Percentiles rank a stretch among this genome's conserved stretches.
phyloP scores from a whole-genome alignment of 495 filamentous ascomycete species.

The Lichina pygmaea region DNA sequence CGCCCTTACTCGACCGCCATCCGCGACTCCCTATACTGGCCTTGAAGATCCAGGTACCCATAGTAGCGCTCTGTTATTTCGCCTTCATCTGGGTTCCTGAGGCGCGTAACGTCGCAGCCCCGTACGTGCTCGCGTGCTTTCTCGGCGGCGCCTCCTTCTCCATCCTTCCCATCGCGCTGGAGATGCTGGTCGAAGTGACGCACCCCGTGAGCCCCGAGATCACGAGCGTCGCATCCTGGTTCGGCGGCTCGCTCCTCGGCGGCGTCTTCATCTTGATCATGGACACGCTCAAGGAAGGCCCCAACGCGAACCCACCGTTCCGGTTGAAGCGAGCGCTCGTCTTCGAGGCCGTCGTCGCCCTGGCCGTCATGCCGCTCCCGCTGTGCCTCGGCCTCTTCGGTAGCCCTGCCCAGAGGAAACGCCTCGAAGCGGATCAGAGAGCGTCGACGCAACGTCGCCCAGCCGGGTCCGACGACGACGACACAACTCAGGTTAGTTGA shows the following conservation, averaged over 20 bases:
- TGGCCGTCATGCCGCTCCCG: not conserved
- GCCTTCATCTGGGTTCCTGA: constrained; percentile 56
- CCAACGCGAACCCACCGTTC: constrained; percentile 3
- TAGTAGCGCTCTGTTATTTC: constrained; percentile 48
- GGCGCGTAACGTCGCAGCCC: constrained; percentile 37
- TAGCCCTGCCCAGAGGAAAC: not conserved
- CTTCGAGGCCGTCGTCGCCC: constrained; percentile 2
- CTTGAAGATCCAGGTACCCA: constrained; percentile 49
- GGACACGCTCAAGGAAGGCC: constrained; percentile 43
- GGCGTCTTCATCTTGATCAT: constrained; percentile 61
- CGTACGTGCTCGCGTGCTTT: constrained; percentile 37
- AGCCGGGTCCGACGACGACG: no score
- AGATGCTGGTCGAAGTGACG: constrained; percentile 66
- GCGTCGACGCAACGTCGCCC: not conserved
- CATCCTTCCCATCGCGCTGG: constrained; percentile 60
- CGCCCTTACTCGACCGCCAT: constrained; percentile 60
- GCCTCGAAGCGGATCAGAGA: not conserved
- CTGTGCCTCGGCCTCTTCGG: constrained; percentile 3
- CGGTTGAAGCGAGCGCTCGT: constrained; percentile 1
- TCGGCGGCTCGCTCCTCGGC: constrained; percentile 52
- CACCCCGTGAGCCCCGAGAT: constrained; percentile 76
- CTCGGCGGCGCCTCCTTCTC: constrained; percentile 62
- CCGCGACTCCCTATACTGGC: constrained; percentile 42
- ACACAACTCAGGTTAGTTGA: no score
- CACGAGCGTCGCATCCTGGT: constrained; percentile 59